Conservation (phyloP, 805 yeast species). For the Starmerella davenportii region DNA sequence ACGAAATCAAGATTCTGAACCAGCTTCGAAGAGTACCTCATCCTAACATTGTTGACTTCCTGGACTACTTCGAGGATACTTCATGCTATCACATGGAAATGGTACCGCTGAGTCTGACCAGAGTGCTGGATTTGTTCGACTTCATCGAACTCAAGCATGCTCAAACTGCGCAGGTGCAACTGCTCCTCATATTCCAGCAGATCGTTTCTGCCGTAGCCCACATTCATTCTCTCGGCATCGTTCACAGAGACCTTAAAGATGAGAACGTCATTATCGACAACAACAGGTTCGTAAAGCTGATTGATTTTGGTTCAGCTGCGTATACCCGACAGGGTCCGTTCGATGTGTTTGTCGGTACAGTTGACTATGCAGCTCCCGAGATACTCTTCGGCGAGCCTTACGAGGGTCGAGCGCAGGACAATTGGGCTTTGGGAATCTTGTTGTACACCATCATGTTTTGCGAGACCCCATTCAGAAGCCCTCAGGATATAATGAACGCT, state of each 20-base stretch:
- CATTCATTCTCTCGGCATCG: slow-evolving; percentile 65
- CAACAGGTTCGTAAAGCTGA: slow-evolving; percentile 55
- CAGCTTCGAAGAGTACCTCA: slow-evolving; percentile 54
- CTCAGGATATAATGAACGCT: slow-evolving; percentile 89
- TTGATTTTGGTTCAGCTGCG: slow-evolving; percentile 93
- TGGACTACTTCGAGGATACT: slow-evolving; percentile 87
- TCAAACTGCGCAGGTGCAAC: not conserved
- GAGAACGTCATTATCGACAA: slow-evolving; percentile 82
- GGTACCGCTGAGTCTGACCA: slow-evolving; percentile 62
- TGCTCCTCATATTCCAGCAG: slow-evolving; percentile 28
- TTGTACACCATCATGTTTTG: slow-evolving; percentile 78
- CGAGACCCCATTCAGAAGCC: slow-evolving; percentile 89
- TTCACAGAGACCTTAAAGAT: slow-evolving; percentile 88
- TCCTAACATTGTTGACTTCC: slow-evolving; percentile 65
- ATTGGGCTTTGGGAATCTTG: slow-evolving; percentile 90
- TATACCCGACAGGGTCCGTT: slow-evolving; percentile 82
- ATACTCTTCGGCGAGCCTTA: slow-evolving; percentile 76
- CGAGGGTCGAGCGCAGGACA: slow-evolving; percentile 86
- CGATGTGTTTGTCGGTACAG: slow-evolving; percentile 92
- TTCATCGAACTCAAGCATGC: slow-evolving; percentile 49
- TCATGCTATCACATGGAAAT: slow-evolving; percentile 80
- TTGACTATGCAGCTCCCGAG: slow-evolving; percentile 96
- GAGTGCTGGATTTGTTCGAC: slow-evolving; percentile 86
- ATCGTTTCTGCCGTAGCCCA: slow-evolving; percentile 63
- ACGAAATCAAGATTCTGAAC: slow-evolving; percentile 89